Base-by-base conservation (phyloP, 2,329 filamentous ascomycete genomes). In the Beauveria brongniartii region DNA sequence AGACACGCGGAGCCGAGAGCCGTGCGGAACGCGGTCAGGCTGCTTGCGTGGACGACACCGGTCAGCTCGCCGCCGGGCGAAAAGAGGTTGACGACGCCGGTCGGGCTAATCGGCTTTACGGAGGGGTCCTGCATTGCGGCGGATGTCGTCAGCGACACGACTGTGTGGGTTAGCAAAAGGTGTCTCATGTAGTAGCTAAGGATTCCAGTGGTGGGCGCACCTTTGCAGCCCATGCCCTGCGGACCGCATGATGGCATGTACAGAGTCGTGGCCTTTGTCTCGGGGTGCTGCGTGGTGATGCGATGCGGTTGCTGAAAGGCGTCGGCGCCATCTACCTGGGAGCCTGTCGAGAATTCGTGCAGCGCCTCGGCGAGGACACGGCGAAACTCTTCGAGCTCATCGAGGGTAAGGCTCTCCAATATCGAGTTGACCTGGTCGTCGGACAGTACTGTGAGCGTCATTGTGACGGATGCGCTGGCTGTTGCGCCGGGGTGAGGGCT, bases 11-110 rank as follows among this genome's bases (percentile, higher is more conserved):
- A 88, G 1, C 85, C 85, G 12, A 93, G 77, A 0, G 90, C 88
- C 0, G 91, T 94, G 63, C 91, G 85, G 73, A 93, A 94, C 3
- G 88, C 90, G 0, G 91, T 94, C 37, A 93, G 75, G 51, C 89
- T 86, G 62, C 83, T 82, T 18, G 90, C 89, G 67, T 91, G 88
- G 43, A 94, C 75, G 61, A 93, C 80, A 5, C 87, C 90, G 5
- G 83, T 73, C 0, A 89, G 81, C 12, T 77, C 73, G 47, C 90
- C 90, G 24, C 80, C 75, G 1, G 82, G 79, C 0, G 78, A 77
- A 74, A 90, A 88, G 54, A 93, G 77, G 30, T 88, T 89, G 55
- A 93, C 78, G 8, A 87, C 84, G 20, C 89, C 88, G 3, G 82
- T 85, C 16, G 88, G 82, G 44, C 72, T 75, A 64, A 79, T 78